phyloP scores from a whole-genome alignment of 306 rosid genomes.

The Corylus americana region DNA sequence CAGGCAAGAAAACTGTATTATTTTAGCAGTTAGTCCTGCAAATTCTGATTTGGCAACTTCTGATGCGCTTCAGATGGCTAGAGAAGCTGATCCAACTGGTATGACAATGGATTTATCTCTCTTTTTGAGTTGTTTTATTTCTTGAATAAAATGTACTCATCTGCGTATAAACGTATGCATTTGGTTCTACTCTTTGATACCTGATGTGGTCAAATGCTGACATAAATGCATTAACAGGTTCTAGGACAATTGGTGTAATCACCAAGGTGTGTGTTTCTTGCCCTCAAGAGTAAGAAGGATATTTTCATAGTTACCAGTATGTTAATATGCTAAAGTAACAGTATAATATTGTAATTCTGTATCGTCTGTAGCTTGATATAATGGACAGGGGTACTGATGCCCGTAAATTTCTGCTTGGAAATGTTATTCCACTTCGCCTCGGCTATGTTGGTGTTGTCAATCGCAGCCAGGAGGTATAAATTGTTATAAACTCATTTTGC shows the following conservation, averaged over 20 bases:
- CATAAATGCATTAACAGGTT: slow-evolving; percentile 47
- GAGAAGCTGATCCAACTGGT: slow-evolving; percentile 98
- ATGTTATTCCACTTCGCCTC: slow-evolving; percentile 88
- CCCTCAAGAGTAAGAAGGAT: not conserved
- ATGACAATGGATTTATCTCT: not conserved
- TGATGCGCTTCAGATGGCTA: slow-evolving; percentile 99
- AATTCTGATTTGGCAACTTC: slow-evolving; percentile 98
- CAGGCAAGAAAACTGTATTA: slow-evolving; percentile 78
- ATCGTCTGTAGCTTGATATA: slow-evolving; percentile 71
- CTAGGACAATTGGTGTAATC: slow-evolving; percentile 91
- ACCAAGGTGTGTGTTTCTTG: slow-evolving; percentile 70
- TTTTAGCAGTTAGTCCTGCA: slow-evolving; percentile 95
- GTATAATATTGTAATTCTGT: not conserved
- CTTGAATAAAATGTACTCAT: not conserved
- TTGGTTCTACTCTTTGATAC: slow-evolving; percentile 23
- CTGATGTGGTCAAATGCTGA: not conserved
- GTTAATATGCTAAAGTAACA: not conserved
- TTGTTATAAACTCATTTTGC: not conserved
- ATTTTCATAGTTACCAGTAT: slow-evolving; percentile 5
- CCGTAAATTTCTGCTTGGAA: slow-evolving; percentile 88
- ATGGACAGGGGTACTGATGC: slow-evolving; percentile 99
- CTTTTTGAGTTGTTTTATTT: slow-evolving; percentile 1
- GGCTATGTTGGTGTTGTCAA: slow-evolving; percentile 97
- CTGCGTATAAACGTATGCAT: too few relatives aligned
- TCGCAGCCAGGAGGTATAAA: slow-evolving; percentile 93